Evolutionary conservation across 2,329 filamentous ascomycete genomes (phyloP).

Genomic region (Botryotinia calthae): DNA sequence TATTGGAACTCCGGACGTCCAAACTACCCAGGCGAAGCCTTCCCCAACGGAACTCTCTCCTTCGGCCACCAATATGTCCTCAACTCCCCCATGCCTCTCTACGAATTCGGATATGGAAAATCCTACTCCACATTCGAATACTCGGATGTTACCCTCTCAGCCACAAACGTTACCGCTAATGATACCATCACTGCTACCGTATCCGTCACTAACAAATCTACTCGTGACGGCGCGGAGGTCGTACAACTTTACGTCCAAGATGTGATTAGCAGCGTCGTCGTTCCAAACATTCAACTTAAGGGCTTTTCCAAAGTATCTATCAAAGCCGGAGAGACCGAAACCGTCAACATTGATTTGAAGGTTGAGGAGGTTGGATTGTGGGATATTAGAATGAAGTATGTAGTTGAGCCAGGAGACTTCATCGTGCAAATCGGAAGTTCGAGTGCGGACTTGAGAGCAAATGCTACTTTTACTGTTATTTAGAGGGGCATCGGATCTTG

Average conservation of each 20-base stretch:
- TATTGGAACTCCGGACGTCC: constrained; percentile 75
- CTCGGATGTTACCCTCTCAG: constrained; percentile 47
- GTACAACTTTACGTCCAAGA: constrained; percentile 56
- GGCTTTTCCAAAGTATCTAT: constrained; percentile 69
- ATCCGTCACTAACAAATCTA: constrained; percentile 59
- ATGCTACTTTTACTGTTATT: constrained; percentile 54
- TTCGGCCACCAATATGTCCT: constrained; percentile 89
- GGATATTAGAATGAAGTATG: constrained; percentile 68
- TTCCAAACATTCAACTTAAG: constrained; percentile 63
- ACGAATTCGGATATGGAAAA: constrained; percentile 82
- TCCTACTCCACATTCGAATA: constrained; percentile 63
- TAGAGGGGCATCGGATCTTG: background rate
- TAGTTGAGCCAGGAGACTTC: constrained; percentile 71
- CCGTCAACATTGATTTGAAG: constrained; percentile 57
- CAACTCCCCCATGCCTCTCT: constrained; percentile 71
- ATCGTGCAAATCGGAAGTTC: constrained; percentile 59
- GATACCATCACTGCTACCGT: constrained; percentile 53
- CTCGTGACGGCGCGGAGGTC: constrained; percentile 49
- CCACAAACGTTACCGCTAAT: constrained; percentile 39
- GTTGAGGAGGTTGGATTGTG: constrained; percentile 70
- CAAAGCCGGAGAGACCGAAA: constrained; percentile 50
- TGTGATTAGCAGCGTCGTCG: constrained; percentile 56
- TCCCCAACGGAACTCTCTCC: constrained; percentile 70
- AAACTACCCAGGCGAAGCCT: constrained; percentile 67
- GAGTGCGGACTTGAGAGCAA: constrained; percentile 55